Conservation (phyloP, 306 rosid genomes). For the Benincasa hispida region DNA sequence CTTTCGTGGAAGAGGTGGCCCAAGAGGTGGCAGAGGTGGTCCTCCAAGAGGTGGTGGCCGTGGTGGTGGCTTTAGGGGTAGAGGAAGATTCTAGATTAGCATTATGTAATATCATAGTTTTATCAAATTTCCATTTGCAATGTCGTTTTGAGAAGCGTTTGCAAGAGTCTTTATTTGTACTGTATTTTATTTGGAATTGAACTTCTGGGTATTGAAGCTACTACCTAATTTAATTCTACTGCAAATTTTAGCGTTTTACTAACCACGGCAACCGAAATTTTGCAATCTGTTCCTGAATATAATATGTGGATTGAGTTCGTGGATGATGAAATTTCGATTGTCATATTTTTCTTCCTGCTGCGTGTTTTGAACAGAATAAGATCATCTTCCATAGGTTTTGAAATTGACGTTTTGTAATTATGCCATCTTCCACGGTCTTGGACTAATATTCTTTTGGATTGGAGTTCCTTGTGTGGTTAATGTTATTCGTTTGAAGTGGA, state of each 20-base stretch:
- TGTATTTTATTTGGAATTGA: conserved; percentile 2
- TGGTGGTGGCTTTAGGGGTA: conserved; percentile 80
- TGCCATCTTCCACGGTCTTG: too few species aligned
- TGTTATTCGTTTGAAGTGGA: too few species aligned
- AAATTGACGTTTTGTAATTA: too few species aligned
- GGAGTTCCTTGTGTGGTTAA: too few species aligned
- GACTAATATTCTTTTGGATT: too few species aligned
- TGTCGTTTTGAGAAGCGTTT: neutral
- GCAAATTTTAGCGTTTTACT: neutral
- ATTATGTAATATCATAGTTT: neutral
- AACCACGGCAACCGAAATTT: neutral
- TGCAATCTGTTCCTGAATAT: neutral
- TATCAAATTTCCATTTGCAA: neutral
- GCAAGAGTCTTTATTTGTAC: neutral
- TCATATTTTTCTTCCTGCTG: neutral
- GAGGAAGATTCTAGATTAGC: conserved; percentile 41
- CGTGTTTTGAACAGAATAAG: neutral
- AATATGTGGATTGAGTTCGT: neutral
- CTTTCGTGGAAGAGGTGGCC: conserved; percentile 76
- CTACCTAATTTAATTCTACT: neutral
- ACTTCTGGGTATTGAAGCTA: neutral
- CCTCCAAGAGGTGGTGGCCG: conserved; percentile 62
- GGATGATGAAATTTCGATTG: neutral
- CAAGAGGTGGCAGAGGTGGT: conserved; percentile 76
- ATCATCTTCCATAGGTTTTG: neutral